These are phyloP conservation scores for Curvularia verruculosa DNA, from an alignment of 2,329 filamentous ascomycete genomes.

Conservation along the genomic window DNA sequence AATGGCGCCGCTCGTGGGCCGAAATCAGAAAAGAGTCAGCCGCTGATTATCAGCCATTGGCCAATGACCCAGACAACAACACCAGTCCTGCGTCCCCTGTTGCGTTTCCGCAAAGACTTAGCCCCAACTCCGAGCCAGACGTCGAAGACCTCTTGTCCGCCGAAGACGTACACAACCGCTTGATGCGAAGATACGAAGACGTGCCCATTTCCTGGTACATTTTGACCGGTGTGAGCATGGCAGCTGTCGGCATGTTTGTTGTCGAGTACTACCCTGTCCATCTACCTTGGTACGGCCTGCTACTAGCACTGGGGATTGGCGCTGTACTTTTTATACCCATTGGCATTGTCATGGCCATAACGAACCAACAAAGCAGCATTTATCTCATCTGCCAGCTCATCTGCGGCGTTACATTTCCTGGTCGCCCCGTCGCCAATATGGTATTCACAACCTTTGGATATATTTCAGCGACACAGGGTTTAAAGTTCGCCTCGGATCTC, in stretches of 20 bases:
- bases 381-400: slow-evolving; percentile 87
- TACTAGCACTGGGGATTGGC: slow-evolving; percentile 79
- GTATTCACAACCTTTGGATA: slow-evolving; percentile 92
- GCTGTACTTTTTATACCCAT: slow-evolving; percentile 86
- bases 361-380: slow-evolving; percentile 85
- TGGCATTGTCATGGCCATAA: slow-evolving; percentile 91
- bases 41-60: slow-evolving; percentile 44
- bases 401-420: slow-evolving; percentile 81
- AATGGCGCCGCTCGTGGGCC: slow-evolving; percentile 72
- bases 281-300: slow-evolving; percentile 83
- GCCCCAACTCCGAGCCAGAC: slow-evolving; percentile 45
- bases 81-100: slow-evolving; percentile 29
- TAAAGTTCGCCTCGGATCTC: slow-evolving; percentile 86
- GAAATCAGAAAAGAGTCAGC: slow-evolving; percentile 59
- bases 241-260: slow-evolving; percentile 78
- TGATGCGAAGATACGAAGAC: slow-evolving; percentile 84
- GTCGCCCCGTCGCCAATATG: slow-evolving; percentile 88
- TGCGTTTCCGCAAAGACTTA: slow-evolving; percentile 29
- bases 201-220: slow-evolving; percentile 84
- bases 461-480: slow-evolving; percentile 84
- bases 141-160: slow-evolving; percentile 65
- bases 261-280: slow-evolving; percentile 81
- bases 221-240: slow-evolving; percentile 75
- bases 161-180: slow-evolving; percentile 82
- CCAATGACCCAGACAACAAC: slow-evolving; percentile 44